Percentiles rank a stretch among this genome's conserved stretches.
Evolutionary conservation across 306 rosid species (phyloP).

Genomic region (Citrullus amarus): DNA sequence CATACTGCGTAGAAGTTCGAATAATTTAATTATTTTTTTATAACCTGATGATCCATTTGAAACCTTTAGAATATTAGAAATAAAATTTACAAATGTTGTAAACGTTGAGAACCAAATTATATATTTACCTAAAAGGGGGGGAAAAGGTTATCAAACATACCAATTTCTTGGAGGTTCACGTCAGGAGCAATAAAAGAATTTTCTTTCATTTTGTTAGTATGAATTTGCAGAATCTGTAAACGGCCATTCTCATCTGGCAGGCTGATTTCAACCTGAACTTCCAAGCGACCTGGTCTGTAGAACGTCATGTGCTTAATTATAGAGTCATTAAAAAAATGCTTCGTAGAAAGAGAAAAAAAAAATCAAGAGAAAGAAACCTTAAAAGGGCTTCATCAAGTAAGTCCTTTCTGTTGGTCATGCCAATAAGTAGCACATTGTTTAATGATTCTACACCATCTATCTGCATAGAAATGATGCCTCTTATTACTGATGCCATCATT

Average conservation of each 20-base stretch:
- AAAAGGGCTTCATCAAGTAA: conserved; percentile 96
- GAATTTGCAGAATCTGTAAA: conserved; percentile 91
- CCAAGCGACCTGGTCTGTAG: conserved; percentile 92
- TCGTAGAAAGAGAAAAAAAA: background rate
- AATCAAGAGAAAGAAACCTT: conserved; percentile 33
- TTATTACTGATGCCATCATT: conserved; percentile 15
- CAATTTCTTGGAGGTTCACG: conserved; percentile 85
- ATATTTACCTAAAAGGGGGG: background rate
- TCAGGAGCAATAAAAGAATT: conserved; percentile 92
- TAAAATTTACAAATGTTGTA: background rate
- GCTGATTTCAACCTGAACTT: conserved; percentile 94
- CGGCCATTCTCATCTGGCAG: conserved; percentile 99
- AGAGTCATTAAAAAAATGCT: background rate
- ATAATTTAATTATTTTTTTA: background rate
- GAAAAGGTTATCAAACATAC: conserved; percentile 30
- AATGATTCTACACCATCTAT: conserved; percentile 98
- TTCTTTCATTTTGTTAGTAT: conserved; percentile 96
- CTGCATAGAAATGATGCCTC: conserved; percentile 36
- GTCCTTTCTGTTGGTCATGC: conserved; percentile 99
- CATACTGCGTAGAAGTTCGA: background rate
- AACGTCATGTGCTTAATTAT: background rate
- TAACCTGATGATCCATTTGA: background rate
- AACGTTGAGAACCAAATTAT: background rate
- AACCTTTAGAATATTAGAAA: background rate
- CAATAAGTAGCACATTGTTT: conserved; percentile 96